Percentiles rank a stretch among this genome's conserved stretches.
phyloP scores from a whole-genome alignment of 2,329 filamentous ascomycete species.

The Cordyceps tenuipes region DNA sequence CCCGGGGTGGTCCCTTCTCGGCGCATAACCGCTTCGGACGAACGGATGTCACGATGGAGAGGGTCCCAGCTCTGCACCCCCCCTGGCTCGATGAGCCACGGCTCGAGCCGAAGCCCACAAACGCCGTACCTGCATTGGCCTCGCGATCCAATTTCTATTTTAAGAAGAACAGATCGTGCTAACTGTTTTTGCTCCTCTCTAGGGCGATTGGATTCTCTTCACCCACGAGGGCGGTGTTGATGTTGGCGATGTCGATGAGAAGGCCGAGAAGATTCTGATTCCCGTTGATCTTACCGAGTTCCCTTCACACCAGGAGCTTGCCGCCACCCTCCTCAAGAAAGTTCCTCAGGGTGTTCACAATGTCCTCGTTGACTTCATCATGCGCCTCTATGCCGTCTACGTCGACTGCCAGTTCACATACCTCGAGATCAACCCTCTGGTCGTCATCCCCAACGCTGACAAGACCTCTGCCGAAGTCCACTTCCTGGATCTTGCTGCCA shows the following conservation, averaged over 20 bases:
- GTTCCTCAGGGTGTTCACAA: constrained; percentile 95
- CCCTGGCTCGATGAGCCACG: constrained; percentile 9
- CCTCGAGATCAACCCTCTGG: constrained; percentile 98
- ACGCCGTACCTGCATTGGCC: constrained; percentile 10
- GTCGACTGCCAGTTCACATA: constrained; percentile 99
- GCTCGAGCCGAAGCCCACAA: constrained; percentile 11
- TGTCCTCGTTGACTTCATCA: constrained; percentile 98
- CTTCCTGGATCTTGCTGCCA: constrained; percentile 97
- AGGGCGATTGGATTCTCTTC: constrained; percentile 99
- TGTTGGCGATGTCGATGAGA: constrained; percentile 96
- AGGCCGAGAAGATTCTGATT: constrained; percentile 97
- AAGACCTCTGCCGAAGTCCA: constrained; percentile 89
- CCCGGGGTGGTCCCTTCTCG: constrained; percentile 17
- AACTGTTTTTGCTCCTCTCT: constrained; percentile 25
- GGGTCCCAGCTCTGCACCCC: constrained; percentile 12
- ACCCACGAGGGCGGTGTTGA: constrained; percentile 99
- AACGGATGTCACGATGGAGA: constrained; percentile 31
- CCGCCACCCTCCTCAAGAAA: constrained; percentile 75
- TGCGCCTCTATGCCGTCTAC: constrained; percentile 94
- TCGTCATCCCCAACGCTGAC: constrained; percentile 91
- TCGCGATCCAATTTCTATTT: neutral
- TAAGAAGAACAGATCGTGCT: constrained; percentile 17
- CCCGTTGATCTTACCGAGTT: constrained; percentile 92
- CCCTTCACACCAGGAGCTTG: constrained; percentile 93
- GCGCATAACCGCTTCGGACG: constrained; percentile 25